Base-by-base conservation (phyloP, 257 asterid species). In the Solanum paucissectum region DNA sequence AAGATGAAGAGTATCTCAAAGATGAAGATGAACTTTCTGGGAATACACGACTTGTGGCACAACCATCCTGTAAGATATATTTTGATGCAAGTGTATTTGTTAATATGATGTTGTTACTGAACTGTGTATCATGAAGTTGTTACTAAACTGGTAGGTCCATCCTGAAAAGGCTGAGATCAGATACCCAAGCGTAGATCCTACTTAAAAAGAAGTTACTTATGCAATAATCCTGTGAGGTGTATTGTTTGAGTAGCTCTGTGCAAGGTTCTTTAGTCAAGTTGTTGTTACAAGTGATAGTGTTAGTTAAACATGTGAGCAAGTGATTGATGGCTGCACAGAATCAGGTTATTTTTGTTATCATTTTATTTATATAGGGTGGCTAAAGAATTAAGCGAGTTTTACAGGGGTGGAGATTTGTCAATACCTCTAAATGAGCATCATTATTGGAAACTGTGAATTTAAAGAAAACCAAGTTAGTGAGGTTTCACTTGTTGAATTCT, bases 1-100 rank as follows among this genome's bases (percentile, higher is more conserved):
- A 97, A 92, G 99, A 97, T 88, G 98, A 95, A 86, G 99, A 94
- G 89, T 97, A 92, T 88, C 97, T 97, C 88, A 97, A 95, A 91
- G 99, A 96, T 89, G 99, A 94, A 91, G 93, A 88, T 83, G 93
- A 90, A 25, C 91, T 92, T 75, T 90, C 98, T 89, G 99, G 96
- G 92, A 95, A 91, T 89, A 97, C 99, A 25, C 93, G 99, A 85
- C 96, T 97, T 20, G 84, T 96, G 92, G 94, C 93, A 69, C 99
- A 97, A 90, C 99, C 99, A 52, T 95, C 99, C 84, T 97, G 99
- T 97, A 95, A 94, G 98, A 82, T 82, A 29, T 49, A 82, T 81
- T 29, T 81, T 81, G 86, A 82, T 49, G 71, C 32, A 49, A 33
- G 29, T 3, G 21, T 52, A 82, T 46, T 44, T 46, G 68, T 82